Evolutionary conservation across 176 grass and related monocot genomes (phyloP), one percentile per base, ranked within the genome.

Genomic region (Oryza officinalis): DNA sequence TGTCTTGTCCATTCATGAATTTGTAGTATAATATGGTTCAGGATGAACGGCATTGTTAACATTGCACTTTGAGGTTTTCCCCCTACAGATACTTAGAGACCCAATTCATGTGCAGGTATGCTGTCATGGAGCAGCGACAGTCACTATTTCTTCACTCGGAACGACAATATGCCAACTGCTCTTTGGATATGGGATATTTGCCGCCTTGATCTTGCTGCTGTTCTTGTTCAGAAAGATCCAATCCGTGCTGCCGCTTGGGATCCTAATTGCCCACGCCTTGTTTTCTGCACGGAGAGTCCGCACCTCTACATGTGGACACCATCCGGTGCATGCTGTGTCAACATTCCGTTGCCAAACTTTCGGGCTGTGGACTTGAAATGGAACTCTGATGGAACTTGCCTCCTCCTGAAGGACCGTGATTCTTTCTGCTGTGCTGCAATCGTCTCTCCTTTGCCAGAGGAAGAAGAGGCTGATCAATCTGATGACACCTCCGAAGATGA

Each of bases 141-240:
- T 63, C 96, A 89, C 63, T 99, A 99, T 84, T 85, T 96, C 46
- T 94, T 90, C 76, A 96, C 96, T 43, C 80, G 96, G 79, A 99
- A 96, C 1, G 96, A 99, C 69, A 99, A 81, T 84, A 99, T 96
- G 91, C 93, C 96, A 5, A 94, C 80, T 37, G 45, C 71, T 33
- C 93, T 99, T 73, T 99, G 96, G 96, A 99, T 99, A 85, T 99
- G 96, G 96, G 93, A 99, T 65, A 99, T 99, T 75, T 88, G 96
- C 46, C 91, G 78, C 47, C 91, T 96, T 45, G 96, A 99, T 61
- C 91, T 94, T 31, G 89, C 87, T 15, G 69, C 96, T 25, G 96
- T 99, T 71, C 87, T 99, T 80, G 65, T 99, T 76, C 96, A 99
- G 71, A 99, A 96, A 85, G 91, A 99, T 44, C 96, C 93, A 26